phyloP scores from a whole-genome alignment of 192 early-diverging fungal species.

The Rhizophlyctis rosea region DNA sequence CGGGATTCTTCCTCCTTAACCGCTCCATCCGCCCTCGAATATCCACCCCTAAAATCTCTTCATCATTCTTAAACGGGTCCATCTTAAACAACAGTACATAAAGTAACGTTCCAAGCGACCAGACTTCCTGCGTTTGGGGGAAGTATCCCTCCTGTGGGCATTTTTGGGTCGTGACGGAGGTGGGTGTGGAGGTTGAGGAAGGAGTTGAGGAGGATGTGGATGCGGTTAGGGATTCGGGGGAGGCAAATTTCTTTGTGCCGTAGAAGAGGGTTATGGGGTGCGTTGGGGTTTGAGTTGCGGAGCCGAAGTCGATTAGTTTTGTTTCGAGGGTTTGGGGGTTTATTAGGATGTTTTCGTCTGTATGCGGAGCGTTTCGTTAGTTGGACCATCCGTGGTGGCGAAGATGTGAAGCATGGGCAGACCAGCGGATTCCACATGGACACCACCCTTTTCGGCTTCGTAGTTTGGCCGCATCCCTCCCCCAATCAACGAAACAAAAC shows the following conservation, averaged over 20 bases:
- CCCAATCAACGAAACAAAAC: too few relatives aligned
- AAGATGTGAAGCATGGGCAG: not conserved
- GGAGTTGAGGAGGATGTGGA: too few relatives aligned
- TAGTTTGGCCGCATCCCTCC: too few relatives aligned
- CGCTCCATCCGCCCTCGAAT: constrained; percentile 32
- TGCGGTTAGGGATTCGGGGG: constrained; percentile 58
- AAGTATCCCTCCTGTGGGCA: constrained; percentile 32
- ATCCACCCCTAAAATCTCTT: constrained; percentile 45
- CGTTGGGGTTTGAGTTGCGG: constrained; percentile 33
- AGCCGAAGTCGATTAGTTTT: constrained; percentile 60
- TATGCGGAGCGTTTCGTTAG: constrained; percentile 1
- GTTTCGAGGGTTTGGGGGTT: constrained; percentile 41
- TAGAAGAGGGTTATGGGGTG: constrained; percentile 40
- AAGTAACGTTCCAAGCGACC: constrained; percentile 55
- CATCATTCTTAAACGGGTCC: constrained; percentile 52
- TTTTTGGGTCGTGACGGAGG: too few relatives aligned
- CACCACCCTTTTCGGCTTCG: too few relatives aligned
- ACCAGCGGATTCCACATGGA: too few relatives aligned
- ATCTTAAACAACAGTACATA: constrained; percentile 55
- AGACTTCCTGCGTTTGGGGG: constrained; percentile 50
- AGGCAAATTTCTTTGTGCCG: constrained; percentile 57
- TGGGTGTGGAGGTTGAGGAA: too few relatives aligned
- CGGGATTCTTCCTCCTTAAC: constrained; percentile 5
- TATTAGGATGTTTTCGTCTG: constrained; percentile 61
- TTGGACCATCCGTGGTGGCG: not conserved